These are phyloP conservation scores for Talaromyces stipitatus DNA, from an alignment of 495 filamentous ascomycete genomes.

Conservation along the genomic window DNA sequence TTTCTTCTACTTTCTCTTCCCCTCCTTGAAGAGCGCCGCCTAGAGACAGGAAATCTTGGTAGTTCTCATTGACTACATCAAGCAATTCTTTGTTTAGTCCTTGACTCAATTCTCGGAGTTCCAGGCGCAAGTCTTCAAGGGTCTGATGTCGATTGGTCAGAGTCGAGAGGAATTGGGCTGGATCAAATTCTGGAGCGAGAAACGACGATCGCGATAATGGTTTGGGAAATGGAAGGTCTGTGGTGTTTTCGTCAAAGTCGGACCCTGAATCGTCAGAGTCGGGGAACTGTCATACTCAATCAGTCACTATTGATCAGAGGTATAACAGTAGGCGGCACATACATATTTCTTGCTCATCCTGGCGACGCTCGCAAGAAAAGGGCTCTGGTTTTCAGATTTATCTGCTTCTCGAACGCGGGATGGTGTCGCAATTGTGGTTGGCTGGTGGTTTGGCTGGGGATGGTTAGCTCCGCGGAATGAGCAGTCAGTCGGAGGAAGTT, in stretches of 20 bases:
- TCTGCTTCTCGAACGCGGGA: background rate
- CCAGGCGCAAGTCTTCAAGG: conserved; percentile 83
- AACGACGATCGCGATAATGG: conserved; percentile 75
- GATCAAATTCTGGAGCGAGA: conserved; percentile 69
- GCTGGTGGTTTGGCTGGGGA: too few relatives aligned
- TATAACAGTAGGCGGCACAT: background rate
- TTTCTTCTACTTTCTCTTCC: conserved; percentile 85
- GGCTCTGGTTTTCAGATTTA: background rate
- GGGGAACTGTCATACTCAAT: conserved; percentile 55
- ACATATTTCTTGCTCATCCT: conserved; percentile 39
- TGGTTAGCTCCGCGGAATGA: background rate
- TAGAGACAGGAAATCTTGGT: conserved; percentile 78
- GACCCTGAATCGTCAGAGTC: conserved; percentile 44
- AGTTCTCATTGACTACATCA: conserved; percentile 90
- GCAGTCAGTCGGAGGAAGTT: background rate
- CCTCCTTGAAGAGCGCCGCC: conserved; percentile 78
- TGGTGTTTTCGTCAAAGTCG: conserved; percentile 53
- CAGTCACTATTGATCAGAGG: conserved; percentile 44
- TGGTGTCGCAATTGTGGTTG: background rate
- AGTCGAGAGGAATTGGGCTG: conserved; percentile 73
- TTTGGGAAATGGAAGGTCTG: conserved; percentile 72
- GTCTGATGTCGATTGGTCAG: conserved; percentile 86
- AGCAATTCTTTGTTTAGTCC: conserved; percentile 75
- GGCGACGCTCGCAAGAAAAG: background rate
- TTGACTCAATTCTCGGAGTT: conserved; percentile 69